Conservation (phyloP, 2,329 filamentous ascomycete genomes). For the Parafenestella ontariensis region DNA sequence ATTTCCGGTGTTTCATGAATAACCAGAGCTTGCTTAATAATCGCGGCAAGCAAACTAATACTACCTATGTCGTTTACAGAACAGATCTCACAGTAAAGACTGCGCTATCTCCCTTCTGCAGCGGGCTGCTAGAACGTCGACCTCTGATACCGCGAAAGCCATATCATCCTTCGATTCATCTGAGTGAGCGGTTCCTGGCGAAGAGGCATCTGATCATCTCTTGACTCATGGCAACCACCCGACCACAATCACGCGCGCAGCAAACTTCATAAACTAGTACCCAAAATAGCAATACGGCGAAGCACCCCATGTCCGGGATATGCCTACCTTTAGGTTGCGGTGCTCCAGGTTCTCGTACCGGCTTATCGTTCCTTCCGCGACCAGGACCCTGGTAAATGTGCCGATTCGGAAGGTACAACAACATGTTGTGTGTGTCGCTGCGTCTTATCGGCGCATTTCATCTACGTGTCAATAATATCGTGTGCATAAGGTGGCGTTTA, state of each 20-base stretch:
- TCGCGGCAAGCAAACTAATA: not conserved
- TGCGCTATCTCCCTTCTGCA: not conserved
- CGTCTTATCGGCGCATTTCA: conserved; percentile 1
- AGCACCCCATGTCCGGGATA: not conserved
- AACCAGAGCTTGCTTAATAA: too few species aligned
- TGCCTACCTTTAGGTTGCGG: not conserved
- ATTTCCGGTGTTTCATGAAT: too few species aligned
- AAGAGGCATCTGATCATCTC: not conserved
- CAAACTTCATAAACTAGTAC: not conserved
- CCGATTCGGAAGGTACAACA: conserved; percentile 6
- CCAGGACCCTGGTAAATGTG: conserved; percentile 1
- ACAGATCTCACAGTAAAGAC: not conserved
- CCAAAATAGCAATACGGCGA: not conserved
- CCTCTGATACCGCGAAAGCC: not conserved
- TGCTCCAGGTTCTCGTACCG: not conserved
- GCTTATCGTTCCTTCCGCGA: conserved; percentile 4
- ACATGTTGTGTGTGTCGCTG: not conserved
- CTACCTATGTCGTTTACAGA: not conserved
- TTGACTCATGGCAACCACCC: not conserved
- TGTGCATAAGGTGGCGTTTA: not conserved
- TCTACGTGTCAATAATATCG: conserved; percentile 3
- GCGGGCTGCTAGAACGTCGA: not conserved
- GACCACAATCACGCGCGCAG: conserved; percentile 1
- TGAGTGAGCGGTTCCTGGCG: not conserved
- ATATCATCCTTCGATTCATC: not conserved